Conservation (phyloP, 352 stramenopile genomes). For the Phytopythium mirpurense region DNA sequence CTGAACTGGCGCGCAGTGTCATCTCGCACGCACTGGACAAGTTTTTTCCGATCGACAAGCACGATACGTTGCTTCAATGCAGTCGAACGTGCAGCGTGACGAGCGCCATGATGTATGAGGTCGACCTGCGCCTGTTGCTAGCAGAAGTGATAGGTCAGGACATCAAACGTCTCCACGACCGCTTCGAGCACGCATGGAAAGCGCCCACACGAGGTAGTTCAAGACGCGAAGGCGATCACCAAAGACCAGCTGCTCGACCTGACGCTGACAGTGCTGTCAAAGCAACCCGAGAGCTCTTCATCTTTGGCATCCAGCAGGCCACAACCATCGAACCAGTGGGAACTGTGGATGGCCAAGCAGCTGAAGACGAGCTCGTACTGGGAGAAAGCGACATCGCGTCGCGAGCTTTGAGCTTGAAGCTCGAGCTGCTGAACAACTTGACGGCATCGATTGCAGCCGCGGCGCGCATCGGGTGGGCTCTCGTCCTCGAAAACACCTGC, state of each 20-base stretch:
- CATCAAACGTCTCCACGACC: not conserved
- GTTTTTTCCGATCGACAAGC: conserved; percentile 25
- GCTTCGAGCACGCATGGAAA: not conserved
- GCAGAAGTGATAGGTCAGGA: conserved; percentile 32
- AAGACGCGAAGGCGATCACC: conserved; percentile 3
- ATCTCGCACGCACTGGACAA: conserved; percentile 22
- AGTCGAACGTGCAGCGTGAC: conserved; percentile 14
- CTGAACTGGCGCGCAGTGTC: conserved; percentile 18
- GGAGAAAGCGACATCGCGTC: conserved; percentile 8
- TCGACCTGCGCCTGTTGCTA: conserved; percentile 43
- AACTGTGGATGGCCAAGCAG: not conserved
- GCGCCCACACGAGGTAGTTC: not conserved
- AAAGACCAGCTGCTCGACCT: not conserved
- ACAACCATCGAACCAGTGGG: not conserved
- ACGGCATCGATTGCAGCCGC: conserved; percentile 22
- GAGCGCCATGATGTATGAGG: conserved; percentile 48
- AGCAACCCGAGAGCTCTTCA: conserved; percentile 11
- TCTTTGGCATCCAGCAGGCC: conserved; percentile 31
- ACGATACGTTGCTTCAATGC: not conserved
- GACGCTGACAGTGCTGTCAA: not conserved
- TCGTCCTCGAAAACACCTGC: conserved; percentile 77
- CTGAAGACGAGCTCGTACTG: conserved; percentile 5
- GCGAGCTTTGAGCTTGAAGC: conserved; percentile 32
- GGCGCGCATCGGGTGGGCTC: conserved; percentile 43
- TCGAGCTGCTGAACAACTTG: conserved; percentile 39